Conservation (phyloP, 2,329 filamentous ascomycete species). For the Penicillium nordicum region DNA sequence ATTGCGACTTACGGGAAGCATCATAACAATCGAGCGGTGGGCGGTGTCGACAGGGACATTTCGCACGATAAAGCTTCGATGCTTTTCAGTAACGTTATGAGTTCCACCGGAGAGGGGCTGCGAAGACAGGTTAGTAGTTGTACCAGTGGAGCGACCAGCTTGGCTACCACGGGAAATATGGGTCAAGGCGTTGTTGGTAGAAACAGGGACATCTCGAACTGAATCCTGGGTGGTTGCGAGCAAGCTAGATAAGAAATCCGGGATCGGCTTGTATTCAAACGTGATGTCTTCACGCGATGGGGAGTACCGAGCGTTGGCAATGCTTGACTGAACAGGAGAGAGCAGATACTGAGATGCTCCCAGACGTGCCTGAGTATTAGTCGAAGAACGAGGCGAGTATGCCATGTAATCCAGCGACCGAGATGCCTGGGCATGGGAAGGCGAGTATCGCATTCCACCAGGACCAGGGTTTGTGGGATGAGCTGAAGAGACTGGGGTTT, state of each 20-base stretch:
- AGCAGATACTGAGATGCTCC: neutral
- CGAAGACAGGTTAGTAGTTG: too few relatives aligned
- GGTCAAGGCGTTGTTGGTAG: neutral
- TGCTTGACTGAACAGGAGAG: neutral
- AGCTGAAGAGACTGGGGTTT: neutral
- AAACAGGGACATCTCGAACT: neutral
- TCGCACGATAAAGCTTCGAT: neutral
- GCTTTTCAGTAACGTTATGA: neutral
- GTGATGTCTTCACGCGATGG: neutral
- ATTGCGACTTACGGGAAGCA: slow-evolving; percentile 1
- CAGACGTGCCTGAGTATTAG: too few relatives aligned
- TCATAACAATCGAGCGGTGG: neutral
- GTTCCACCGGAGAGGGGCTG: neutral
- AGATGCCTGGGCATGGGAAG: neutral
- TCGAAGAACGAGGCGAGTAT: neutral
- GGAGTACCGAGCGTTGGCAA: neutral
- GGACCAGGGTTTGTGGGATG: neutral
- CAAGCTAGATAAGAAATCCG: neutral
- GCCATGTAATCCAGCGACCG: neutral
- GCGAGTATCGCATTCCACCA: neutral
- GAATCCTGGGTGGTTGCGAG: neutral
- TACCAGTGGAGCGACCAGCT: neutral
- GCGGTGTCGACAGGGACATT: neutral
- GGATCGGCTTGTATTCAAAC: neutral
- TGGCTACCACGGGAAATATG: neutral